These are phyloP conservation scores for Pulicaria dysenterica DNA, from an alignment of 129 eudicot genomes.

Conservation along the genomic window DNA sequence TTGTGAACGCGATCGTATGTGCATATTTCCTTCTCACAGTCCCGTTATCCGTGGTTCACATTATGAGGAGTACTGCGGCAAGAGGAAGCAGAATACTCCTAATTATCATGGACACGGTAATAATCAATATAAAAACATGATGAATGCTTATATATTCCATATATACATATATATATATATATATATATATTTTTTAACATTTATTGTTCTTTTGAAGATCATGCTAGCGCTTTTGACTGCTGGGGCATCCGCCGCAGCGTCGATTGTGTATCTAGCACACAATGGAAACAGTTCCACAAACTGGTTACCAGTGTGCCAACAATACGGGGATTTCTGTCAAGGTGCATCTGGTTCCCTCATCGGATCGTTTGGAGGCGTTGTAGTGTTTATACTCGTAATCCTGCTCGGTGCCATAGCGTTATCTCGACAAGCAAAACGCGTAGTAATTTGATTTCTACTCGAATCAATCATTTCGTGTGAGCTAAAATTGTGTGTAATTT, in stretches of 20 bases:
- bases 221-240: conserved; percentile 65
- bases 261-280: conserved; percentile 84
- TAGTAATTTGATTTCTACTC: neutral
- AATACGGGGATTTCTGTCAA: conserved; percentile 58
- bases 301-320: conserved; percentile 85
- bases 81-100: conserved; percentile 53
- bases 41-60: conserved; percentile 64
- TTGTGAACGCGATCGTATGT: conserved; percentile 55
- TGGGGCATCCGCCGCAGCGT: conserved; percentile 81
- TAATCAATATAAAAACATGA: neutral
- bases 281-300: conserved; percentile 71
- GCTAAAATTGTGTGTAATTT: conserved; percentile 30
- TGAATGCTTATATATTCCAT: neutral
- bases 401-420: conserved; percentile 58
- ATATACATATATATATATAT: too few species aligned
- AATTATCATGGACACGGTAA: conserved; percentile 71
- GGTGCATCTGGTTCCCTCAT: conserved; percentile 70
- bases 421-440: conserved; percentile 47
- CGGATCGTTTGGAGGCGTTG: conserved; percentile 72
- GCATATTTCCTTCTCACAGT: conserved; percentile 70
- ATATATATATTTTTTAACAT: neutral
- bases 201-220: conserved; percentile 28
- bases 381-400: conserved; percentile 53
- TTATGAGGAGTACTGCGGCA: conserved; percentile 58
- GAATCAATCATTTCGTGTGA: neutral